These are phyloP conservation scores for Cladosporium sp. DNA, from an alignment of 2,329 filamentous ascomycete species.

Conservation along the genomic window DNA sequence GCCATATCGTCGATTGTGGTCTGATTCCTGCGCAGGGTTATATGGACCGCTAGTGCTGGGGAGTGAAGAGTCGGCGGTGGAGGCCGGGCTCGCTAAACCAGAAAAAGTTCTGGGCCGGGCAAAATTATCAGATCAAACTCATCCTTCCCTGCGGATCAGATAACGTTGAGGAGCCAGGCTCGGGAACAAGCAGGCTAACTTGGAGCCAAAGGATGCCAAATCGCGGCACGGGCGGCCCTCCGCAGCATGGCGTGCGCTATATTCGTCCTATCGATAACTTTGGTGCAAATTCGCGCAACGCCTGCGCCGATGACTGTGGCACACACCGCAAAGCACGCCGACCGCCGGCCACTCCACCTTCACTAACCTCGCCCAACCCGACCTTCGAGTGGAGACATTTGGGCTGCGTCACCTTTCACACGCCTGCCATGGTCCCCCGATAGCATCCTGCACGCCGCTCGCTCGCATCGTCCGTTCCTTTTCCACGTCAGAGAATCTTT, in stretches of 20 bases:
- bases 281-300: too few relatives aligned
- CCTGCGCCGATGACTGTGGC: not conserved
- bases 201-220: too few relatives aligned
- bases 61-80: not conserved
- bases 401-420: not conserved
- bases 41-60: not conserved
- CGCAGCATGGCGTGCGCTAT: too few relatives aligned
- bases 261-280: too few relatives aligned
- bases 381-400: conserved; percentile 1
- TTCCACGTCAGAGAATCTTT: not conserved
- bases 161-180: not conserved
- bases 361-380: conserved; percentile 5
- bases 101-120: not conserved
- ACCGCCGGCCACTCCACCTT: not conserved
- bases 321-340: not conserved
- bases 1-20: conserved; percentile 10
- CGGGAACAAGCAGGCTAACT: too few relatives aligned
- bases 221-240: too few relatives aligned
- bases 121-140: not conserved
- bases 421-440: conserved; percentile 30
- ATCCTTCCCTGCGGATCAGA: not conserved
- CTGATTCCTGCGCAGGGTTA: not conserved
- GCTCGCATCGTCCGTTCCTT: not conserved
- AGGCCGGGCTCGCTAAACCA: not conserved
- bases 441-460: conserved; percentile 18